Conservation (phyloP, 106 monocot species). For the Dendrobium huoshanense region DNA sequence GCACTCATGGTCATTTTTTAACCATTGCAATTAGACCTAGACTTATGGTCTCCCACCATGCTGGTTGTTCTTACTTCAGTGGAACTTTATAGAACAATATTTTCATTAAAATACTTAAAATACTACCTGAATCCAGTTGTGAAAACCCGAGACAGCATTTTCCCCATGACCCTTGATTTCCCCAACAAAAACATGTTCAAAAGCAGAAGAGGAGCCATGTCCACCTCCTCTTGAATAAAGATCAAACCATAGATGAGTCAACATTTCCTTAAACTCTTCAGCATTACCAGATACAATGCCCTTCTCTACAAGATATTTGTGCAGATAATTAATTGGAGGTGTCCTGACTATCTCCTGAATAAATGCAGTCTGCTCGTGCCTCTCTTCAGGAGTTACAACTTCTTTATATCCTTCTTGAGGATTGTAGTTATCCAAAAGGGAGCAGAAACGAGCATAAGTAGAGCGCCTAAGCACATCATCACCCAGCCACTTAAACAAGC, state of each 20-base stretch:
- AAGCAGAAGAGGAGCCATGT: slow-evolving; percentile 71
- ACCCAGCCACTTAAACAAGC: slow-evolving; percentile 61
- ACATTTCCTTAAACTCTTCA: slow-evolving; percentile 67
- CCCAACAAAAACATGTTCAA: slow-evolving; percentile 99
- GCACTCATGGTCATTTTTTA: background rate
- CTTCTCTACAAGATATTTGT: slow-evolving; percentile 60
- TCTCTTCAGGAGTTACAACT: slow-evolving; percentile 72
- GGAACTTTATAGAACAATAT: background rate
- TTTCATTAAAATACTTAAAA: background rate
- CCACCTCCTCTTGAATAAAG: slow-evolving; percentile 77
- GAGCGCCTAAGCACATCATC: slow-evolving; percentile 50
- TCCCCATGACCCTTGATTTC: slow-evolving; percentile 74
- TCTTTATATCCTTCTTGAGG: slow-evolving; percentile 76
- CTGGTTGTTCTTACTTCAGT: background rate
- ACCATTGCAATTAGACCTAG: background rate
- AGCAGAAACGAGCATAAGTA: slow-evolving; percentile 69
- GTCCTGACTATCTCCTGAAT: slow-evolving; percentile 92
- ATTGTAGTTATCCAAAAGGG: slow-evolving; percentile 92
- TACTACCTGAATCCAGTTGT: slow-evolving; percentile 97
- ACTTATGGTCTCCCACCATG: background rate
- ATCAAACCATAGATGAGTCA: slow-evolving; percentile 80
- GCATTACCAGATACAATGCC: slow-evolving; percentile 33
- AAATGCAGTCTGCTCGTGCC: slow-evolving; percentile 78
- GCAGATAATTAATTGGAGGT: slow-evolving; percentile 73
- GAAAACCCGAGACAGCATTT: slow-evolving; percentile 77